Evolutionary conservation across 2,329 filamentous ascomycete species (phyloP).

Genomic region (Zymoseptoria brevis): DNA sequence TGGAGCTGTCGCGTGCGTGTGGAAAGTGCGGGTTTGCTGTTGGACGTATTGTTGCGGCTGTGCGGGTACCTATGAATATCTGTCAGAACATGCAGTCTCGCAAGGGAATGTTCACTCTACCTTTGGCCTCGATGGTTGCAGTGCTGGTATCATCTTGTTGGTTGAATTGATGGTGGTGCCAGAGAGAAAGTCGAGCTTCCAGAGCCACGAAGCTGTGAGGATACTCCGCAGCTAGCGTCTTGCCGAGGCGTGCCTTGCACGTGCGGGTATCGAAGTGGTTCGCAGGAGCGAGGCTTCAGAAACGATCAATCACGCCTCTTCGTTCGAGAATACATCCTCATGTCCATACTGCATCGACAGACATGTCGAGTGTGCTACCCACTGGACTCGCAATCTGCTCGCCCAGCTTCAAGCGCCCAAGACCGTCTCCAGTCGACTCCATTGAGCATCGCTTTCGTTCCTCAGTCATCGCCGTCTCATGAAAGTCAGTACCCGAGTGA

Average conservation of each 20-base stretch:
- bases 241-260: not conserved
- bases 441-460: not conserved
- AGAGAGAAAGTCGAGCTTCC: not conserved
- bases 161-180: not conserved
- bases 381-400: not conserved
- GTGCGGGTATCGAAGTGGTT: not conserved
- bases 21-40: conserved; percentile 25
- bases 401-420: not conserved
- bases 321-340: too few species aligned
- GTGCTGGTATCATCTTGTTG: not conserved
- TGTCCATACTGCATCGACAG: too few species aligned
- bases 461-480: not conserved
- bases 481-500: not conserved
- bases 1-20: conserved; percentile 27
- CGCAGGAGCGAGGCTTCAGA: not conserved
- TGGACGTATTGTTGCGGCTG: conserved; percentile 13
- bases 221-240: not conserved
- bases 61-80: conserved; percentile 2
- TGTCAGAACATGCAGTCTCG: not conserved
- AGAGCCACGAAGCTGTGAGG: not conserved
- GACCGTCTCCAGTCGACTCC: not conserved
- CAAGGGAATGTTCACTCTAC: not conserved
- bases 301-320: not conserved
- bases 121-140: not conserved
- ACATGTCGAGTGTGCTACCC: not conserved